Percentiles rank a stretch among this genome's conserved stretches.
phyloP scores from a whole-genome alignment of 331 rosid species.

The Telfairia occidentalis region DNA sequence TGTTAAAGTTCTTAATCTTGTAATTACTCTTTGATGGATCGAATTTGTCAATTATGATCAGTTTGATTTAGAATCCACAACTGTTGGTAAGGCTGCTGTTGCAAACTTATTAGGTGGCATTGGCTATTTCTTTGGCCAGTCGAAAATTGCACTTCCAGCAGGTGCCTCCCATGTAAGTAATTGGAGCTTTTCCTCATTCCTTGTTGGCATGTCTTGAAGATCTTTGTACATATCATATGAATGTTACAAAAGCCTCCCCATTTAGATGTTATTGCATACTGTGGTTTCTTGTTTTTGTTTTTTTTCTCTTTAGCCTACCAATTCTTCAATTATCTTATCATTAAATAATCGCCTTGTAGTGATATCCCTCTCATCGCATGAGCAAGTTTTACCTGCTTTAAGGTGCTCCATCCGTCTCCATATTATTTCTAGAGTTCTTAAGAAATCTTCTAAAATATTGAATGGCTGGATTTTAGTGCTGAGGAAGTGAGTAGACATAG shows the following conservation, averaged over 20 bases:
- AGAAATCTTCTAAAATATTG: neutral
- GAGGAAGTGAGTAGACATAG: neutral
- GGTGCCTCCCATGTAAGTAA: constrained; percentile 45
- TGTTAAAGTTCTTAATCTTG: neutral
- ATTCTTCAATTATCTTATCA: neutral
- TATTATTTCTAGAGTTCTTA: neutral
- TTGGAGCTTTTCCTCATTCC: constrained; percentile 12
- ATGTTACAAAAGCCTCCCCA: neutral
- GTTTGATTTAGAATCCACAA: constrained; percentile 66
- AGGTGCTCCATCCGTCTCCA: neutral
- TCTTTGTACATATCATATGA: neutral
- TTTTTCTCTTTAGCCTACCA: neutral
- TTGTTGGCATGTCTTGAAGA: neutral
- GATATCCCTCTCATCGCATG: neutral
- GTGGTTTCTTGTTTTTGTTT: neutral
- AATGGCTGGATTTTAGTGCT: neutral
- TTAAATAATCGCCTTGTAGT: neutral
- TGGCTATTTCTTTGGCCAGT: constrained; percentile 92
- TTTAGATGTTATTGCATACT: neutral
- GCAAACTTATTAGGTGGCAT: constrained; percentile 90
- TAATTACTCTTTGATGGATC: neutral
- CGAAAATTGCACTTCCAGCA: constrained; percentile 53
- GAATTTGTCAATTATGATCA: constrained; percentile 16
- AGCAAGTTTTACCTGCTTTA: neutral
- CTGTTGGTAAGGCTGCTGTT: constrained; percentile 79